Evolutionary conservation across 805 yeast genomes (phyloP).

Genomic region (Wickerhamomyces alni): DNA sequence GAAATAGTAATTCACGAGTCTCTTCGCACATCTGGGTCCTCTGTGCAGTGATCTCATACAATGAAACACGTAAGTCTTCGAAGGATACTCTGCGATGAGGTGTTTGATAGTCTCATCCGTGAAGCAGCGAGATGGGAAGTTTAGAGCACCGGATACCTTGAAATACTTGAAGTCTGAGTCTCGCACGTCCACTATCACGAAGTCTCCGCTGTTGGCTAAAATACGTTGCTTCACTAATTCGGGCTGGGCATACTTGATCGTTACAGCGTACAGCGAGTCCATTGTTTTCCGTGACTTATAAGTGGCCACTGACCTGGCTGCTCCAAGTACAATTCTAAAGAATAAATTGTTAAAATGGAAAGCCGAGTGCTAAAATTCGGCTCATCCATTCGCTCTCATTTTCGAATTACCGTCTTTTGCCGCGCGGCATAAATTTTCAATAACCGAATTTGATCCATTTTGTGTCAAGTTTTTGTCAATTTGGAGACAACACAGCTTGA

Average conservation of each 20-base stretch:
- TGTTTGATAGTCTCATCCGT: not conserved
- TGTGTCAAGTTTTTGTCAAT: conserved; percentile 2
- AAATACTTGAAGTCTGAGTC: conserved; percentile 12
- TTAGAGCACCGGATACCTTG: conserved; percentile 6
- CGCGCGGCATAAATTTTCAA: not conserved
- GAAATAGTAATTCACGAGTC: conserved; percentile 6
- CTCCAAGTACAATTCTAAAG: too few species aligned
- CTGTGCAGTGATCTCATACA: conserved; percentile 3
- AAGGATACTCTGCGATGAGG: conserved; percentile 5
- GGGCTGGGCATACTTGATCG: not conserved
- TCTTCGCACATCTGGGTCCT: conserved; percentile 2
- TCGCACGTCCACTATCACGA: conserved; percentile 18
- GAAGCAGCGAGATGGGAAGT: conserved; percentile 12
- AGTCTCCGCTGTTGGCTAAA: not conserved
- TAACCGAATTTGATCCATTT: conserved; percentile 3
- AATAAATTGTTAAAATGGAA: too few species aligned
- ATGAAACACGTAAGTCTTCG: conserved; percentile 13
- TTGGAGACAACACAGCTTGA: too few species aligned
- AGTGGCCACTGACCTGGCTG: too few species aligned
- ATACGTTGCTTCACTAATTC: too few species aligned
- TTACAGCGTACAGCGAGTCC: too few species aligned
- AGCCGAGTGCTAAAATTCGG: not conserved
- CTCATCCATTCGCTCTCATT: not conserved
- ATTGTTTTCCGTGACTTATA: too few species aligned
- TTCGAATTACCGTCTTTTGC: not conserved